A percentile compares a stretch with the other conserved stretches of the same genome.
Evolutionary conservation across 139 green algal species (phyloP).

Genomic region (Eudorina sp.): DNA sequence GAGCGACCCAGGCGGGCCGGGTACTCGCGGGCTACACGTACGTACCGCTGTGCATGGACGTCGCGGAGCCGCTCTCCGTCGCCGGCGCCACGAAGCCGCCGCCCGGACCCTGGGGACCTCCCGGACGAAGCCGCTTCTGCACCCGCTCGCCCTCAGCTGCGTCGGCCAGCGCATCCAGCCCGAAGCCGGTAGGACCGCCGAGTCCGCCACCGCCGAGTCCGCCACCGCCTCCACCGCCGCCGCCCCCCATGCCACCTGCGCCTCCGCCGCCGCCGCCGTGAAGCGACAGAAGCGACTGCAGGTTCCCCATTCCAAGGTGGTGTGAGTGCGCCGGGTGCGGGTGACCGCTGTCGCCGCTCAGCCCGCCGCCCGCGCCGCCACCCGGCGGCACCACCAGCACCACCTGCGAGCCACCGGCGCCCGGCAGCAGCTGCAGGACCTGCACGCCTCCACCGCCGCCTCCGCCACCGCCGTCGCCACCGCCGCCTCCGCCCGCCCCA

Average conservation of each 20-base stretch:
- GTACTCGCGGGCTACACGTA: no score
- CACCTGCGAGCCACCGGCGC: not conserved
- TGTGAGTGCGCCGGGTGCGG: not conserved
- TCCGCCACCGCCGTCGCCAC: not conserved
- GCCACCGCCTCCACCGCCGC: not conserved
- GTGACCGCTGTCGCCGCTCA: not conserved
- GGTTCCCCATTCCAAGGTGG: not conserved
- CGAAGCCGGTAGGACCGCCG: not conserved
- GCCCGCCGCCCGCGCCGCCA: not conserved
- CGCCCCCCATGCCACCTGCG: not conserved
- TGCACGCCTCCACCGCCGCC: not conserved
- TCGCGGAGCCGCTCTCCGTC: constrained; percentile 13
- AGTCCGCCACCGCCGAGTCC: no score
- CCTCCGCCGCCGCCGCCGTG: not conserved
- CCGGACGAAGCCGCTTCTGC: constrained; percentile 7
- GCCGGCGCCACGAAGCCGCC: not conserved
- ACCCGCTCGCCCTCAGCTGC: constrained; percentile 36
- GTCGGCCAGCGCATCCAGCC: constrained; percentile 31
- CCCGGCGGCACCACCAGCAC: not conserved
- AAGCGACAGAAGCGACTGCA: constrained; percentile 1
- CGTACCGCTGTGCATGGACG: constrained; percentile 26
- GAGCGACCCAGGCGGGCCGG: no score
- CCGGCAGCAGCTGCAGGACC: constrained; percentile 16
- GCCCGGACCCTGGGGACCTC: not conserved
- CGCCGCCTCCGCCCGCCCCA: not conserved